phyloP scores from a whole-genome alignment of 345 rosid genomes.

The sweet orange (Citrus sinensis) region DNA sequence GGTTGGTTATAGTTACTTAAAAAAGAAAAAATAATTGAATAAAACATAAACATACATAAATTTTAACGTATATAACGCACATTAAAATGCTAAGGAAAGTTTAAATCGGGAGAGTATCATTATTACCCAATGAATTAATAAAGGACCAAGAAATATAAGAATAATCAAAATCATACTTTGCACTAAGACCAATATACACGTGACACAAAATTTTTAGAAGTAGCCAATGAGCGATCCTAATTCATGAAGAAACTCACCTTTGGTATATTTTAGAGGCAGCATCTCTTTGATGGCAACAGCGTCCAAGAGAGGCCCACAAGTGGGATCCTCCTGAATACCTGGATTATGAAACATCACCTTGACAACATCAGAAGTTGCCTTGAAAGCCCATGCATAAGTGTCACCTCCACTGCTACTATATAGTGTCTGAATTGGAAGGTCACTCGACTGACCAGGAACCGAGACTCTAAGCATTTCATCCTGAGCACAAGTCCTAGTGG shows the following conservation, averaged over 20 bases:
- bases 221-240: too few species aligned
- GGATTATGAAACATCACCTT: constrained; percentile 73
- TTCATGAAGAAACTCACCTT: constrained; percentile 24
- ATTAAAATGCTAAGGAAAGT: too few species aligned
- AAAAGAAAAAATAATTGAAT: too few species aligned
- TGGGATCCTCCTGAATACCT: constrained; percentile 77
- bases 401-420: constrained; percentile 84
- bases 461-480: constrained; percentile 51
- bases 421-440: constrained; percentile 62
- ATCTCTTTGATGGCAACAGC: constrained; percentile 80
- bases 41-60: too few species aligned
- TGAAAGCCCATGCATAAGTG: constrained; percentile 74
- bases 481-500: constrained; percentile 38
- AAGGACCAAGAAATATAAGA: too few species aligned
- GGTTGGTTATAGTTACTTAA: too few species aligned
- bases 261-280: constrained; percentile 33
- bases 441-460: constrained; percentile 48
- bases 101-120: too few species aligned
- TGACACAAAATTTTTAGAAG: too few species aligned
- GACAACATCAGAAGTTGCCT: constrained; percentile 36
- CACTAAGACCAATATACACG: too few species aligned
- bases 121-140: too few species aligned
- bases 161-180: too few species aligned
- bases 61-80: too few species aligned
- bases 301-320: constrained; percentile 87